Percentiles rank a stretch among this genome's conserved stretches.
phyloP scores from a whole-genome alignment of 192 early-diverging fungal genomes.

The Cladochytrium replicatum region DNA sequence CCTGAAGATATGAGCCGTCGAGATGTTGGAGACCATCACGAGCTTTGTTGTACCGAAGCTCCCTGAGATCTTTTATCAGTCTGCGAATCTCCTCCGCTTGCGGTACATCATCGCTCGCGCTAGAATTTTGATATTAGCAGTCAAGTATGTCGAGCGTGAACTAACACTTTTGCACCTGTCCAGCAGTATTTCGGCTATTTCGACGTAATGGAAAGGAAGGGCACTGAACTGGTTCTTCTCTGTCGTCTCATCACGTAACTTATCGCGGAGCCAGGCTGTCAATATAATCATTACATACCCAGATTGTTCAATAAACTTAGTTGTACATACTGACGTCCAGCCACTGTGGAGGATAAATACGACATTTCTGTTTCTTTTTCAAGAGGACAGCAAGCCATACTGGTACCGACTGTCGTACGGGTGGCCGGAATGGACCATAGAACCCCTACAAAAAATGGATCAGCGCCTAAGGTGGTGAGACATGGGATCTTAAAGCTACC shows the following conservation, averaged over 20 bases:
- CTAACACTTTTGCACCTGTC: constrained; percentile 37
- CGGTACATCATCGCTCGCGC: constrained; percentile 75
- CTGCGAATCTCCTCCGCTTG: constrained; percentile 59
- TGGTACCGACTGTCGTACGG: constrained; percentile 63
- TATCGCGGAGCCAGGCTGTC: constrained; percentile 50
- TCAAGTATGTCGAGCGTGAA: too few species aligned
- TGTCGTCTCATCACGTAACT: constrained; percentile 58
- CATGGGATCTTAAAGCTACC: background rate
- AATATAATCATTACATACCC: background rate
- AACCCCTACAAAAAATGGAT: constrained; percentile 38
- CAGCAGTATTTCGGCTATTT: constrained; percentile 68
- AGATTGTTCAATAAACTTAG: background rate
- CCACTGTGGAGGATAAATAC: constrained; percentile 73
- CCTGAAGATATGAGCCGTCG: constrained; percentile 59
- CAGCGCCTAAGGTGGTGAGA: constrained; percentile 1
- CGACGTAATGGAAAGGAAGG: constrained; percentile 73
- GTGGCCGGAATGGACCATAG: constrained; percentile 71
- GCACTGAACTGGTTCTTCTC: constrained; percentile 45
- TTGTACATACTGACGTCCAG: constrained; percentile 50
- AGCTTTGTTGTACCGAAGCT: constrained; percentile 72
- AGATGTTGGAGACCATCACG: constrained; percentile 55
- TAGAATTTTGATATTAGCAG: constrained; percentile 18
- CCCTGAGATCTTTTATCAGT: constrained; percentile 75
- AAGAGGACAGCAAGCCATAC: constrained; percentile 80
- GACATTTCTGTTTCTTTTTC: constrained; percentile 73